Base-by-base conservation (phyloP, 129 eudicot genomes). In the Erigeron canadensis region DNA sequence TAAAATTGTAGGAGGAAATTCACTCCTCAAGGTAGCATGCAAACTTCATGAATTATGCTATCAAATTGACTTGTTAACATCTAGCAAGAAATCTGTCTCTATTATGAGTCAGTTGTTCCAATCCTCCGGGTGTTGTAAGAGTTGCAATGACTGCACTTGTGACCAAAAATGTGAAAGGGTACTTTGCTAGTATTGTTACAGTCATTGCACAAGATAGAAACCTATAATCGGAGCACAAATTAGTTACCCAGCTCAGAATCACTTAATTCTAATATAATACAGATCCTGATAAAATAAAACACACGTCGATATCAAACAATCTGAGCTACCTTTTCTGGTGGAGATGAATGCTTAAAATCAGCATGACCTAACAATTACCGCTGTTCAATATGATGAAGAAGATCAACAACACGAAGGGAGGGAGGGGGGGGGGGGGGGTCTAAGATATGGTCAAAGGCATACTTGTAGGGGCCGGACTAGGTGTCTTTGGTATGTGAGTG, bases 51-150 rank as follows among this genome's bases (percentile, higher is more conserved):
- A 53, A 37, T 12, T 21, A 69, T 11, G 74, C 69, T 63, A 42
- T 9, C 37, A 7, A 64, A 44, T n/a, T 2, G 16, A 64, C 37
- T 18, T 64, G 63, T 38, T 64, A 7, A n/a, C 63, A 37, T 69
- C 63, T 53, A 63, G 18, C 64, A 37, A 40, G 21, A 72, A 59
- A 63, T 69, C 18, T 54, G 64, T 68, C 45, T 48, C 70, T 76
- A 69, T 55, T 45, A 12, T 0, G 73, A 70, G 60, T 75, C 75
- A 17, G 79, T 81, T 51, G 69, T 63, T 15, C 80, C 72, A 38
- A 84, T 86, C 80, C 82, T 78, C 12, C 98, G 86, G 44, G 98
- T 93, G 77, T 93, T 93, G 82, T 85, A 93, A 55, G 98, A 93
- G 58, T 79, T 82, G 67, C 98, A 93, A 42, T 84, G 80, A 73